Conservation (phyloP, 2,329 filamentous ascomycete genomes). For the Penicillium sp. region DNA sequence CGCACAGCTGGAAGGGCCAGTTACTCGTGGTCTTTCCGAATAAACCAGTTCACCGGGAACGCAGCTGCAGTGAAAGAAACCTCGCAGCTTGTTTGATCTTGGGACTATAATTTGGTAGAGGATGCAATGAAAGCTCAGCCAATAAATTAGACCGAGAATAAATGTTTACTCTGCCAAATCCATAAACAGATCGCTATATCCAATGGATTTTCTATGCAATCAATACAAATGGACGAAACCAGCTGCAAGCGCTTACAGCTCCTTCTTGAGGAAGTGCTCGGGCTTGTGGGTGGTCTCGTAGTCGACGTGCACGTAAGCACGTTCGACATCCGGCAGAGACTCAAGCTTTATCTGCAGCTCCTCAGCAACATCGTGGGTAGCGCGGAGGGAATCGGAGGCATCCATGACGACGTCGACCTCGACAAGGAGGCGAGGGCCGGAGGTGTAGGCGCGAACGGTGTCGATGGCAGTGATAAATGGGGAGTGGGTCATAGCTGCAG, state of each 20-base stretch:
- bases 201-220: neutral
- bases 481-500: constrained; percentile 75
- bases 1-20: too few relatives aligned
- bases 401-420: constrained; percentile 98
- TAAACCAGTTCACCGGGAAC: too few relatives aligned
- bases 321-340: constrained; percentile 84
- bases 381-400: constrained; percentile 65
- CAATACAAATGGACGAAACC: neutral
- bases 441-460: constrained; percentile 92
- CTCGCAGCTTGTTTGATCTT: too few relatives aligned
- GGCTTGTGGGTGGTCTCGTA: constrained; percentile 96
- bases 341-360: constrained; percentile 92
- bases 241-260: constrained; percentile 44
- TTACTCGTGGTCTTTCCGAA: too few relatives aligned
- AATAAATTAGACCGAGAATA: neutral
- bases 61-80: neutral
- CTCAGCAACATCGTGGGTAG: constrained; percentile 91
- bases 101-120: too few relatives aligned
- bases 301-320: constrained; percentile 95
- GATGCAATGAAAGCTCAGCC: too few relatives aligned
- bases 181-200: neutral
- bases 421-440: constrained; percentile 81
- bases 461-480: constrained; percentile 80
- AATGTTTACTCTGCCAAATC: neutral
- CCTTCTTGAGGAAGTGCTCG: constrained; percentile 72